phyloP scores from a whole-genome alignment of 208 protist genomes.

The Wallacemonas collosoma region DNA sequence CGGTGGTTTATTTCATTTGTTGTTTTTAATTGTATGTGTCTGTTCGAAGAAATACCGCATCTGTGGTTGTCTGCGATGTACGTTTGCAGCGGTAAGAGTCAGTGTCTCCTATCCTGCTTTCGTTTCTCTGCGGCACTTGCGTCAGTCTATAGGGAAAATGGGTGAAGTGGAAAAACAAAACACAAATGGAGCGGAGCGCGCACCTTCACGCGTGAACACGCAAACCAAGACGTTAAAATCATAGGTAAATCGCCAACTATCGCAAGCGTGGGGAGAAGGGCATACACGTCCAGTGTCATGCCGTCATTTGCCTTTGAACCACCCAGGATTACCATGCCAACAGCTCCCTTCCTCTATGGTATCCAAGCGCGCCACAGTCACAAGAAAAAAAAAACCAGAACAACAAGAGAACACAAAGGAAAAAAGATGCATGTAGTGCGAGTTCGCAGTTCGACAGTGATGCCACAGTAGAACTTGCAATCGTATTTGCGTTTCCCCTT shows the following conservation, averaged over 20 bases:
- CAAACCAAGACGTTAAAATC: no score
- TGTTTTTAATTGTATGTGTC: neutral
- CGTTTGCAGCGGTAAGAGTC: no score
- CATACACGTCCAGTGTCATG: no score
- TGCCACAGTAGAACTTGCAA: neutral
- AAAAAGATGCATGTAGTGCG: neutral
- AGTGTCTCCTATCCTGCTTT: no score
- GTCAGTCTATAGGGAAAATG: neutral
- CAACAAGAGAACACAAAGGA: slow-evolving; percentile 2
- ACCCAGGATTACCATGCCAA: no score
- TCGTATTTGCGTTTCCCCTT: neutral
- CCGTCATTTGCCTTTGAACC: no score
- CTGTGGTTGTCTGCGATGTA: no score
- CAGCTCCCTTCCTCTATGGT: no score
- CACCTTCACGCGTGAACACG: no score
- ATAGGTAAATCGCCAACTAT: no score
- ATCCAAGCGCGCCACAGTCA: neutral
- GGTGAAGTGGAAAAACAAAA: neutral
- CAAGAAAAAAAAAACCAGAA: neutral
- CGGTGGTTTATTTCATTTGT: neutral
- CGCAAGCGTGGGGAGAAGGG: no score
- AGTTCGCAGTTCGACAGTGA: neutral
- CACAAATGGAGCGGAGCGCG: no score
- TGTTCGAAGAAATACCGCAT: neutral
- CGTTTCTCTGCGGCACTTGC: neutral